Conservation (phyloP, 441 rosid genomes). For the Jatropha podagrica region DNA sequence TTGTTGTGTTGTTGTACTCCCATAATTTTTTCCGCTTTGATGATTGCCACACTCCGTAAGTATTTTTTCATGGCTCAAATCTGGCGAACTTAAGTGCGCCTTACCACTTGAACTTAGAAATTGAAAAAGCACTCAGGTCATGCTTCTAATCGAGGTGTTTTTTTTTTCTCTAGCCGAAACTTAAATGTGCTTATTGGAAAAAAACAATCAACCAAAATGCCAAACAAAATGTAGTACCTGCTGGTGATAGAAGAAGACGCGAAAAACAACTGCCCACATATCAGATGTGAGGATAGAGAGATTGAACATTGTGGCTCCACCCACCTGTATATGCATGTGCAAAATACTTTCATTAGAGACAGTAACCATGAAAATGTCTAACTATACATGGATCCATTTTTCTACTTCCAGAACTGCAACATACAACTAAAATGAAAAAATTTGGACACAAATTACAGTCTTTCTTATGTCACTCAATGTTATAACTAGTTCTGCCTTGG, state of each 20-base stretch:
- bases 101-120: no score
- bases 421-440: not conserved
- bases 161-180: no score
- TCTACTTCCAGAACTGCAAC: not conserved
- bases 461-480: not conserved
- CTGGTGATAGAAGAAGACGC: constrained; percentile 53
- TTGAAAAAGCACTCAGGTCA: no score
- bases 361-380: not conserved
- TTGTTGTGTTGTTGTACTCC: no score
- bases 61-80: no score
- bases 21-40: no score
- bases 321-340: constrained; percentile 26
- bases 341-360: not conserved
- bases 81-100: no score
- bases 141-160: no score
- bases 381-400: not conserved
- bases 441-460: not conserved
- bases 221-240: constrained; percentile 30
- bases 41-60: no score
- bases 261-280: constrained; percentile 67
- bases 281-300: constrained; percentile 59
- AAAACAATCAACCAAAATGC: no score
- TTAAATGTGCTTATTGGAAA: no score
- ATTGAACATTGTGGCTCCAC: constrained; percentile 64
- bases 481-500: not conserved